These are phyloP conservation scores for Mimosa pudica DNA, from an alignment of 306 rosid species.

Conservation along the genomic window DNA sequence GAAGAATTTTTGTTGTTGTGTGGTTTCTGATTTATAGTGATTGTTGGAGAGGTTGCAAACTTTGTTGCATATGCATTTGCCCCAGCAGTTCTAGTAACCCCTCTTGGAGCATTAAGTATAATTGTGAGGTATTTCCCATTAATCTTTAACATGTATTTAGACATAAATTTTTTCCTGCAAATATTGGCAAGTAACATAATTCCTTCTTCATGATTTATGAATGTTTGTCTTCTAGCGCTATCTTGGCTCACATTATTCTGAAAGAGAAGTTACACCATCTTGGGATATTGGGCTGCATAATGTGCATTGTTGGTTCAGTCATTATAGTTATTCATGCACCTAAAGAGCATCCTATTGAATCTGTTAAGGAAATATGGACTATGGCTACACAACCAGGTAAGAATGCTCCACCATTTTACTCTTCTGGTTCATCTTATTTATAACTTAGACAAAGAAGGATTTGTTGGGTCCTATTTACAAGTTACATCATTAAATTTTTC, in stretches of 20 bases:
- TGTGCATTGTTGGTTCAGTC: slow-evolving; percentile 80
- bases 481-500: no score
- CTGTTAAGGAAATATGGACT: slow-evolving; percentile 74
- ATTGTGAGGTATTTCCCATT: slow-evolving; percentile 69
- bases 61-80: slow-evolving; percentile 90
- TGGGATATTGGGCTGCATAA: slow-evolving; percentile 78
- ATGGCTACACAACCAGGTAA: slow-evolving; percentile 89
- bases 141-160: slow-evolving; percentile 14
- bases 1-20: slow-evolving; percentile 44
- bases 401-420: slow-evolving; percentile 18
- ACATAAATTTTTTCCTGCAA: background rate
- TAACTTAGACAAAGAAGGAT: no score
- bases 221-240: slow-evolving; percentile 57
- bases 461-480: no score
- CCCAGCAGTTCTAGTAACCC: slow-evolving; percentile 88
- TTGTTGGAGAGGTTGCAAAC: slow-evolving; percentile 84
- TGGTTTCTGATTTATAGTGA: slow-evolving; percentile 63
- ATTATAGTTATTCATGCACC: slow-evolving; percentile 82
- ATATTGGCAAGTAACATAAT: background rate
- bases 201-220: slow-evolving; percentile 27
- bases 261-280: slow-evolving; percentile 73
- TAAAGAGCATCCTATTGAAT: slow-evolving; percentile 57
- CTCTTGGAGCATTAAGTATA: slow-evolving; percentile 88
- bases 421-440: no score
- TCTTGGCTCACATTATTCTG: slow-evolving; percentile 78